Conservation (phyloP, 225 moss, liverwort and hornwort genomes). For the Bryum argenteum region DNA sequence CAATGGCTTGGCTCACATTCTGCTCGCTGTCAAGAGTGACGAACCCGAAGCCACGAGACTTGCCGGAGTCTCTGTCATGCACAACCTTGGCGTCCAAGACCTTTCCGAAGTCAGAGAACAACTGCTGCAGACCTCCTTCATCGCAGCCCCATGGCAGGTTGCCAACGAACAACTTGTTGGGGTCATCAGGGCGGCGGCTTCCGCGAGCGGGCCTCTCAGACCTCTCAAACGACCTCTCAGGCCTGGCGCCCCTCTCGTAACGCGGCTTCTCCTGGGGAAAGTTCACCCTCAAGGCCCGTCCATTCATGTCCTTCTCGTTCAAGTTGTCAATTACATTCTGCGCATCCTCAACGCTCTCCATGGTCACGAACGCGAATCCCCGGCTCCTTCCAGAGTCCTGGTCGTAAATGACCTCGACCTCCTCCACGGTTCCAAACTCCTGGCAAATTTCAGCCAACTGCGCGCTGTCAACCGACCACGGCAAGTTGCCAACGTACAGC, state of each 20-base stretch:
- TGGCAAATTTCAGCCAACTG: conserved; percentile 52
- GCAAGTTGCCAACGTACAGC: conserved; percentile 57
- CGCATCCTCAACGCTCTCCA: conserved; percentile 71
- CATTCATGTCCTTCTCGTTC: conserved; percentile 62
- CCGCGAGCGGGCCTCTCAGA: conserved; percentile 12
- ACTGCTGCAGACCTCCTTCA: conserved; percentile 49
- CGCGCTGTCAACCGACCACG: conserved; percentile 52
- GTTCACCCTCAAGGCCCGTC: conserved; percentile 67
- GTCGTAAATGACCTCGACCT: conserved; percentile 79
- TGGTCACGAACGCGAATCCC: conserved; percentile 89
- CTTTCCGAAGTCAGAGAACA: conserved; percentile 81
- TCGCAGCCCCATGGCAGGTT: conserved; percentile 80
- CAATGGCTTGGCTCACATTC: conserved; percentile 44
- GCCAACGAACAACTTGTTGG: conserved; percentile 87
- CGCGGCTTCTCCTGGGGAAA: conserved; percentile 57
- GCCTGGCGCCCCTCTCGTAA: conserved; percentile 27
- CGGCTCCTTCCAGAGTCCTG: conserved; percentile 72
- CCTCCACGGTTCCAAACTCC: conserved; percentile 38
- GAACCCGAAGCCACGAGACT: conserved; percentile 61
- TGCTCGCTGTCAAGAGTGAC: conserved; percentile 40
- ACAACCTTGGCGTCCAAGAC: conserved; percentile 84
- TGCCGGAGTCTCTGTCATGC: conserved; percentile 55
- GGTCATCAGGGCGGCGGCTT: conserved; percentile 36
- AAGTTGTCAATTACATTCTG: conserved; percentile 55
- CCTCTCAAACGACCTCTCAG: conserved; percentile 22